Base-by-base conservation (phyloP, 2,329 filamentous ascomycete species). In the Colletotrichum tropicale region DNA sequence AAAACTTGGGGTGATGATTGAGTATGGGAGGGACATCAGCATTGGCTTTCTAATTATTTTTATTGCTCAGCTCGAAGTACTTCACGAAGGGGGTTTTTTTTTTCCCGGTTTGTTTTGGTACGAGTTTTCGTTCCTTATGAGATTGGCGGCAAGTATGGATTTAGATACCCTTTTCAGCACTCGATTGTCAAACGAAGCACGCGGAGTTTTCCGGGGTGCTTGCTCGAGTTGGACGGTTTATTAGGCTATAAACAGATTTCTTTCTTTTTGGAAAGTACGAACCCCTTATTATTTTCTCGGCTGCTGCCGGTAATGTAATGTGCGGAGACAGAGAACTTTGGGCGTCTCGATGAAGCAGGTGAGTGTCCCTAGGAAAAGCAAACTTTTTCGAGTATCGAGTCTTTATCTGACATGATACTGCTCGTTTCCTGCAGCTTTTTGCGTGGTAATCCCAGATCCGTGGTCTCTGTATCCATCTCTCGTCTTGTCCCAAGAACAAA, bases 121-220 rank as follows among this genome's bases (percentile, higher is more conserved):
- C 21, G 24, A 28, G 8, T 43, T 24, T 36, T 64, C 43, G 65
- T 56, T 56, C 16, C 34, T 56, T 24, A 73, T 43, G 24, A 38
- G 13, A 26, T 26, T 60, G 66, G 21, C n/a, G 70, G 66, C 38
- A 28, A 21, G 55, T 30, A 56, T 56, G 55, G 48, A 67, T 36
- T 67, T 67, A 67, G 65, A 67, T 67, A 67, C 65, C 65, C 65
- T 58, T 66, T 66, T 67, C 48, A 56, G 65, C 30, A 56, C 65
- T 67, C 65, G 65, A 67, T 56, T 55, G 65, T 56, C 65, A 67
- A 56, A 32, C 65, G 65, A 67, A 67, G 65, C 61, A 43, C 24
- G n/a, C 61, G 34, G 21, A 12, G 48, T 8, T 62, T 62, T 36
- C 24, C 55, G 28, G 36, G 48, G 28, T 38, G 38, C 48, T 67